Evolutionary conservation across 1,139 yeast genomes (phyloP), one percentile per base, ranked within the genome.

Genomic region (Kluyveromyces marxianus): DNA sequence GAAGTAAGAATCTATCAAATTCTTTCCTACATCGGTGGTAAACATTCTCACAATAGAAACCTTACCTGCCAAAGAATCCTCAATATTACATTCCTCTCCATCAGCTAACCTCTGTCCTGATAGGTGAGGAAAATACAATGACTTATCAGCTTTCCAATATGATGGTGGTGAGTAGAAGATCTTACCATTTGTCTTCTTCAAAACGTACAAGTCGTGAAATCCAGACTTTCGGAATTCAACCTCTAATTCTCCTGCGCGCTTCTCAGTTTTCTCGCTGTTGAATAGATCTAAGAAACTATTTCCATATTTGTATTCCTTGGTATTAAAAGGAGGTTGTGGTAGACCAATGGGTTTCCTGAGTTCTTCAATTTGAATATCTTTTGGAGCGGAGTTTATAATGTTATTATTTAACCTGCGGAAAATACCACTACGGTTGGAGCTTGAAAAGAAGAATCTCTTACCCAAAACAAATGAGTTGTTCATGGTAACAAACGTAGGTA

Each of bases 51-150:
- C 52, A 24, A 64, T 53, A 33, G 59, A 60, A 3, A 57, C 46
- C 69, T 61, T 66, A 54, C 53, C 66, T 41, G 45, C 53, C 45
- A 63, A 40, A 10, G 28, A 37, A 32, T 55, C 57, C 49, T 75
- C 77, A 41, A 74, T 62, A 21, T 71, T 58, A 30, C 70, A 66
- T 29, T 67, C 62, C n/a, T 67, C 63, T 1, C 40, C 34, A 25
- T 71, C 67, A 4, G 69, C 68, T 38, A 92, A 62, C 1, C 83
- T 74, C 27, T 72, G 72, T 0, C 86, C 95, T 30, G 68, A 64
- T 50, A 92, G 72, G 58, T 89, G 89, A n/a, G 97, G 96, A 68
- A 92, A 87, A 60, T 77, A 92, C 46, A 81, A 69, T 0, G 97
- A 74, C 58, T 77, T 83, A n/a, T 85, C 94, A 7, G 71, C 68